These are phyloP conservation scores for Chlorophyllum brunneum DNA, from an alignment of 768 basidiomycete species.

Conservation along the genomic window DNA sequence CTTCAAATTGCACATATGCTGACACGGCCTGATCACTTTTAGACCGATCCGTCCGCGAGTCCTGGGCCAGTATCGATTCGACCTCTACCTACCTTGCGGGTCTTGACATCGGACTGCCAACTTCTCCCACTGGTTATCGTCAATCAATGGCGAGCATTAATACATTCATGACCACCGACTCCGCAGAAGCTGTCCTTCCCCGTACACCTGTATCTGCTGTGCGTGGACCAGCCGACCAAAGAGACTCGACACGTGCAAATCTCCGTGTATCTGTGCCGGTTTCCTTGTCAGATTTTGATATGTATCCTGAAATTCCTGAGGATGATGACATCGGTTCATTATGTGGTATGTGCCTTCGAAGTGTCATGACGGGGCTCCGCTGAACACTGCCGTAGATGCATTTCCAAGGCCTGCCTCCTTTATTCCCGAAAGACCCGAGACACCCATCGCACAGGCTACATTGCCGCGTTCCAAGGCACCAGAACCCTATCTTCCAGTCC, in stretches of 20 bases:
- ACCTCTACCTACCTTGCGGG: conserved; percentile 37
- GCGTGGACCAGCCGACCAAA: background rate
- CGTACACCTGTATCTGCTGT: conserved; percentile 18
- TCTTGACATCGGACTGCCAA: conserved; percentile 32
- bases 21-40: background rate
- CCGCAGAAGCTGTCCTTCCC: conserved; percentile 56
- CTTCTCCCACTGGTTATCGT: conserved; percentile 32
- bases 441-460: conserved; percentile 18
- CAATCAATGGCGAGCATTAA: conserved; percentile 51
- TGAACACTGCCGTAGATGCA: conserved; percentile 25
- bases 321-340: conserved; percentile 31
- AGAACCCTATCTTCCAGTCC: conserved; percentile 24
- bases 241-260: conserved; percentile 9
- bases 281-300: conserved; percentile 39
- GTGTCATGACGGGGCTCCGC: background rate
- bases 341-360: conserved; percentile 26
- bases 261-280: conserved; percentile 31
- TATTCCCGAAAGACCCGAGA: conserved; percentile 29
- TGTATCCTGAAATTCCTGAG: conserved; percentile 30
- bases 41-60: conserved; percentile 11
- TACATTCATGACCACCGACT: conserved; percentile 53
- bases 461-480: conserved; percentile 13
- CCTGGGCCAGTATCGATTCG: conserved; percentile 23
- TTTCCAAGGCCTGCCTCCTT: conserved; percentile 40
- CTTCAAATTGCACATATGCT: background rate